A percentile compares a stretch with the other conserved stretches of the same genome.
Conservation (phyloP, 345 rosid genomes). For the Microthlaspi erraticum region DNA sequence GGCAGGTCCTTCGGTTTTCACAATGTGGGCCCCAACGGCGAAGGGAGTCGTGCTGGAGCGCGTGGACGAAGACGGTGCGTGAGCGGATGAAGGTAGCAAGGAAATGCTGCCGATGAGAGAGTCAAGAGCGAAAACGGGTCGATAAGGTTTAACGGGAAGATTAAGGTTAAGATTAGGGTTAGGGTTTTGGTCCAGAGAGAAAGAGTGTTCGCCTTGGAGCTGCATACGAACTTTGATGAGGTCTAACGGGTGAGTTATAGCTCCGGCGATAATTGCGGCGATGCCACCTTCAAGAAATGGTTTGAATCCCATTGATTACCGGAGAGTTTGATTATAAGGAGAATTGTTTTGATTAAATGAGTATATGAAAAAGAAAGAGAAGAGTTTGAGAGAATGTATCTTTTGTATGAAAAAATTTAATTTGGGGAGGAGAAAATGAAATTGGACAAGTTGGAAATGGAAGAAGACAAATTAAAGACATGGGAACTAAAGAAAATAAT, state of each 20-base stretch:
- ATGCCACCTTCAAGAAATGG: conserved; percentile 85
- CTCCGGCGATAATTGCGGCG: conserved; percentile 81
- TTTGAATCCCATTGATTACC: conserved; percentile 65
- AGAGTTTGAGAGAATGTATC: conserved; percentile 25
- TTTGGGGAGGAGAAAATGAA: conserved; percentile 36
- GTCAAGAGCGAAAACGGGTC: conserved; percentile 60
- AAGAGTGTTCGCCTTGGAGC: conserved; percentile 69
- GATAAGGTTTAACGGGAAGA: conserved; percentile 46
- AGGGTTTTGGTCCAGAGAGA: conserved; percentile 31
- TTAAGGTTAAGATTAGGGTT: conserved; percentile 29
- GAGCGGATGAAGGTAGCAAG: conserved; percentile 45
- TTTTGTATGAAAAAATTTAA: conserved; percentile 33
- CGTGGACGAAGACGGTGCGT: conserved; percentile 56
- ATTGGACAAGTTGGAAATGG: conserved; percentile 39
- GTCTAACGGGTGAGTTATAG: conserved; percentile 85
- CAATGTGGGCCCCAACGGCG: conserved; percentile 65
- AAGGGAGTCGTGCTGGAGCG: conserved; percentile 60
- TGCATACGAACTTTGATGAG: conserved; percentile 93
- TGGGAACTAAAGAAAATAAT: conserved; percentile 27
- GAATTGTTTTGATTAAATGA: not conserved
- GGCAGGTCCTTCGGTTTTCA: conserved; percentile 65
- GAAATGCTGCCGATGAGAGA: conserved; percentile 51
- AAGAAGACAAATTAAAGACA: conserved; percentile 39
- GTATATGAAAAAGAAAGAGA: not conserved
- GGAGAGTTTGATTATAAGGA: conserved; percentile 14